Percentiles rank a stretch among this genome's conserved stretches.
These are phyloP conservation scores for Globisporangium megalacanthum DNA, from an alignment of 352 stramenopile genomes.

Conservation along the genomic window DNA sequence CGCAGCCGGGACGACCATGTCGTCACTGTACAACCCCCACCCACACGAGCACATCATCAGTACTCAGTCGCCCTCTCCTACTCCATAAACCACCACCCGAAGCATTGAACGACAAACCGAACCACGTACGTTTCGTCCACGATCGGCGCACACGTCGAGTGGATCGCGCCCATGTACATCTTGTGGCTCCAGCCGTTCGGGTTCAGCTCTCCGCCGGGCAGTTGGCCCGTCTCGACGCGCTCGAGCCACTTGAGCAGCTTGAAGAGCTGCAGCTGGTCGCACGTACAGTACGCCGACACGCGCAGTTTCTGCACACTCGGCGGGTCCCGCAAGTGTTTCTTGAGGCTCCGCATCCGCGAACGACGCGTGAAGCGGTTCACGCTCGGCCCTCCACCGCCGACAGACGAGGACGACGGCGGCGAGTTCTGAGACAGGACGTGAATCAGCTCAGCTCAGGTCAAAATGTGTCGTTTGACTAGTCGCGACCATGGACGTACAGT, in stretches of 20 bases:
- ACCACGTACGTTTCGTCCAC: conserved; percentile 31
- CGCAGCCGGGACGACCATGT: conserved; percentile 30
- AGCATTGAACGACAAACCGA: not conserved
- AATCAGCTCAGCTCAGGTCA: not conserved
- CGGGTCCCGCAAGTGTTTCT: conserved; percentile 71
- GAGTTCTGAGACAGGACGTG: conserved; percentile 9
- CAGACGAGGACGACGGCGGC: conserved; percentile 19
- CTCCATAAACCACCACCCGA: too few relatives aligned
- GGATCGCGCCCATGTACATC: conserved; percentile 86
- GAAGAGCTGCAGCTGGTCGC: conserved; percentile 79
- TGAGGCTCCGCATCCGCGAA: conserved; percentile 80
- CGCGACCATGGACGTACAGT: conserved; percentile 11
- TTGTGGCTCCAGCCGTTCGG: conserved; percentile 76
- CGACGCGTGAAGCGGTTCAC: conserved; percentile 73
- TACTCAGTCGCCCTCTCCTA: too few relatives aligned
- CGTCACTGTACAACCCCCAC: conserved; percentile 11
- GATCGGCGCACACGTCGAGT: conserved; percentile 56
- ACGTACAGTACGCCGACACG: conserved; percentile 83
- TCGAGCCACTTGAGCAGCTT: conserved; percentile 87
- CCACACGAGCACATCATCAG: not conserved
- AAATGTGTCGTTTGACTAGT: not conserved
- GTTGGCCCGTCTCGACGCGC: conserved; percentile 64
- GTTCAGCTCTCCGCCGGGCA: conserved; percentile 71
- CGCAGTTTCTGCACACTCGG: conserved; percentile 70
- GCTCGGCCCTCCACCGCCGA: conserved; percentile 23